Conservation (phyloP, 441 rosid species). For the Daphne laureola region DNA sequence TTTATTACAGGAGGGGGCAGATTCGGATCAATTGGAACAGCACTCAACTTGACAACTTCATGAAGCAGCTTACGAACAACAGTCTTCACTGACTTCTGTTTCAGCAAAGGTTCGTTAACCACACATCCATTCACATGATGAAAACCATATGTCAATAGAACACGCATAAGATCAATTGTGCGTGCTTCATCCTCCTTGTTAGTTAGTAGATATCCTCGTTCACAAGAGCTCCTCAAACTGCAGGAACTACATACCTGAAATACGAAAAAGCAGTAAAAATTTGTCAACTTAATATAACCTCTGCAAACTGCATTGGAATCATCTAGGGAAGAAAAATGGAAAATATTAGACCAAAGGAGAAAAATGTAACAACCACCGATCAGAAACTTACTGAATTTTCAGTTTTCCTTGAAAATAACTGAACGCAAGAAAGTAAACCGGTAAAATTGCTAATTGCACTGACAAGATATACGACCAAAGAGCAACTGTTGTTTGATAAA, state of each 20-base stretch:
- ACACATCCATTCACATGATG: constrained; percentile 50
- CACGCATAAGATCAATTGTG: constrained; percentile 73
- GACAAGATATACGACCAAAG: no score
- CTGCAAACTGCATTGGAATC: no score
- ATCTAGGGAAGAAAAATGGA: no score
- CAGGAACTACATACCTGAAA: constrained; percentile 94
- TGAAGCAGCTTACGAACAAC: constrained; percentile 80
- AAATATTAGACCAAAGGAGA: no score
- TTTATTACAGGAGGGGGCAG: constrained; percentile 83
- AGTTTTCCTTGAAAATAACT: no score
- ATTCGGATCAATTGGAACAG: constrained; percentile 88
- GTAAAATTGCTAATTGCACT: no score
- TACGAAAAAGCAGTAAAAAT: constrained; percentile 16
- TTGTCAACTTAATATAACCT: not conserved
- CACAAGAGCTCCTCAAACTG: constrained; percentile 82
- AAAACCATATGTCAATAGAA: constrained; percentile 66
- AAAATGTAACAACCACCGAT: no score
- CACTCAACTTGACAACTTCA: constrained; percentile 79
- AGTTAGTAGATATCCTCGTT: constrained; percentile 65
- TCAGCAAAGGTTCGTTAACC: constrained; percentile 47
- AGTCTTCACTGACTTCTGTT: constrained; percentile 67
- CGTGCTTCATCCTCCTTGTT: constrained; percentile 95
- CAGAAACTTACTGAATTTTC: no score
- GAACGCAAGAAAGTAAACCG: no score
- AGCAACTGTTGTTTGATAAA: not conserved